Base-by-base conservation (phyloP, 2,329 filamentous ascomycete genomes). In the Pseudogymnoascus sp. region DNA sequence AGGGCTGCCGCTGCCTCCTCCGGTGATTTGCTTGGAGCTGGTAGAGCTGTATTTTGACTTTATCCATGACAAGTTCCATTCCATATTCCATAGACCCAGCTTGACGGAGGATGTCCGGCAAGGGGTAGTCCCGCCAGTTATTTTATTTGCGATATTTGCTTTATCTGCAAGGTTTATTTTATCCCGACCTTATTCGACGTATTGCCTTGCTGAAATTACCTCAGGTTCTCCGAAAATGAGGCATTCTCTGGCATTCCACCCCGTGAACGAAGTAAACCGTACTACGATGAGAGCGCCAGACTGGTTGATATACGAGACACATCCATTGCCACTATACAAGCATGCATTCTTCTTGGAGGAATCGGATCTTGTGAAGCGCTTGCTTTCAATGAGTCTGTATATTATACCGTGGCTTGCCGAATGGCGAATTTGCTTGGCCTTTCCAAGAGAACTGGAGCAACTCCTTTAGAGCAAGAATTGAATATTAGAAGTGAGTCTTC, bases 21-120 rank as follows among this genome's bases (percentile, higher is more conserved):
- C 14, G 14, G 35, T n/a, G 28, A 35, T 67, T 25, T 63, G 65
- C 16, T 19, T 65, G 8, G 67, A 68, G 59, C 60, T 69, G 11
- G 63, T 67, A 6, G 62, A 66, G 16, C 58, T 67, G 7, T 69
- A 69, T 60, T 69, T 69, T 60, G 66, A 68, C 45, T 63, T 65
- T 33, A 66, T 68, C 11, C 67, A 69, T 58, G 67, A 68, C 38
- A 66, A 68, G 39, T 68, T 68, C 22, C 67, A 69, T 58, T 64
- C 63, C 11, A 35, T 69, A 14, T 69, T 69, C n/a, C 67, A 69
- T 41, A 60, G 64, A 22, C 64, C 65, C n/a, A 66, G 52, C 30
- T 64, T 69, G 22, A 62, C 64, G 14, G 62, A 62, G 33, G 60
- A 66, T 42, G 62, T 68, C 2, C 11, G 36, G 23, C 33, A 60